Percentiles rank a stretch among this genome's conserved stretches.
Conservation (phyloP, 2,329 filamentous ascomycete genomes). For the Myriosclerotinia curreyana region DNA sequence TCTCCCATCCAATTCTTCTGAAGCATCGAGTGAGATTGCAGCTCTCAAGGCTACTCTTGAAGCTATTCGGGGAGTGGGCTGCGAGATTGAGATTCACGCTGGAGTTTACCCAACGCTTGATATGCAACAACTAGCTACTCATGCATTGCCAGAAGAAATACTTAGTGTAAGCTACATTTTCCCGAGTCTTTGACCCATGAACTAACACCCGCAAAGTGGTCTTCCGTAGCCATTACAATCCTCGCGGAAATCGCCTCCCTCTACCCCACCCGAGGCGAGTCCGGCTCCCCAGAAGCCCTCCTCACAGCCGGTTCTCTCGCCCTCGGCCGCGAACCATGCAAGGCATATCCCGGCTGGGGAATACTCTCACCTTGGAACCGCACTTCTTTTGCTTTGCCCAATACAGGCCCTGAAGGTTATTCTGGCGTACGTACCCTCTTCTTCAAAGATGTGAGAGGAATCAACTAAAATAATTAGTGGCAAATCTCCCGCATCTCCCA, state of each 20-base stretch:
- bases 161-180: not conserved
- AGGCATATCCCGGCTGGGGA: slow-evolving; percentile 69
- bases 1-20: slow-evolving; percentile 28
- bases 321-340: slow-evolving; percentile 69
- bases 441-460: not conserved
- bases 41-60: slow-evolving; percentile 45
- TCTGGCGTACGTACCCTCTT: slow-evolving; percentile 8
- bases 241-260: slow-evolving; percentile 69
- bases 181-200: slow-evolving; percentile 20
- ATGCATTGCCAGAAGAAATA: slow-evolving; percentile 49
- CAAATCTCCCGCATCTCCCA: slow-evolving; percentile 70
- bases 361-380: slow-evolving; percentile 60
- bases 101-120: slow-evolving; percentile 75
- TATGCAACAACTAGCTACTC: slow-evolving; percentile 74
- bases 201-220: slow-evolving; percentile 31
- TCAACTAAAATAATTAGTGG: slow-evolving; percentile 45
- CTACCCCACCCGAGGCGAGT: slow-evolving; percentile 57
- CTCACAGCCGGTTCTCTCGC: slow-evolving; percentile 67
- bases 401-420: slow-evolving; percentile 15
- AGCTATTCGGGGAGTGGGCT: slow-evolving; percentile 41
- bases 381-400: slow-evolving; percentile 23
- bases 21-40: slow-evolving; percentile 37
- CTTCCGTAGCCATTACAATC: slow-evolving; percentile 63
- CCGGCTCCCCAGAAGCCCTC: slow-evolving; percentile 57
- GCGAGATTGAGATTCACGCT: slow-evolving; percentile 66